phyloP scores from a whole-genome alignment of 1,284 basidiomycete genomes.

The Xerocomus minutiporus region DNA sequence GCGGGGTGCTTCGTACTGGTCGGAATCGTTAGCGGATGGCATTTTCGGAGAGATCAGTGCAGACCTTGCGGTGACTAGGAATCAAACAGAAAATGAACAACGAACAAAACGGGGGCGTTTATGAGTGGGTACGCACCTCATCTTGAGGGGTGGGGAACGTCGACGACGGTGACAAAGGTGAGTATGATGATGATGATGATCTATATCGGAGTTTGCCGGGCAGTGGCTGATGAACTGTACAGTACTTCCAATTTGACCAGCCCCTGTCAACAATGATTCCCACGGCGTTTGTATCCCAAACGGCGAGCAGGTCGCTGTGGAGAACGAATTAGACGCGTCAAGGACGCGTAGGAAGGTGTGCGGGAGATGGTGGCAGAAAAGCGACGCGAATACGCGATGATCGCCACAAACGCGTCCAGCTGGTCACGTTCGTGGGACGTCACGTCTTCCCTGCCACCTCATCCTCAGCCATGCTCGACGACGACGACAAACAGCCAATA shows the following conservation, averaged over 20 bases:
- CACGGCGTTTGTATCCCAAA: conserved; percentile 1
- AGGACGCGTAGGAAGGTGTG: conserved; percentile 1
- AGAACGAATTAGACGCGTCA: conserved; percentile 9
- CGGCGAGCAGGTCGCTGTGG: background rate
- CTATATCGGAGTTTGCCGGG: conserved; percentile 25
- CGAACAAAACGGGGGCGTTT: background rate
- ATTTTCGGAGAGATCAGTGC: conserved; percentile 22
- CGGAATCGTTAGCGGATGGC: conserved; percentile 10
- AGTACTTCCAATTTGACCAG: conserved; percentile 14
- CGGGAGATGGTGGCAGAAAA: background rate
- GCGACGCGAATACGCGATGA: conserved; percentile 18
- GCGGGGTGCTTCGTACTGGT: conserved; percentile 90
- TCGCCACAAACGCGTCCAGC: conserved; percentile 31
- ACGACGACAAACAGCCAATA: conserved; percentile 8
- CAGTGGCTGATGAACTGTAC: conserved; percentile 33
- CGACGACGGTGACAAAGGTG: conserved; percentile 9
- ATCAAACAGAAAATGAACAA: conserved; percentile 13
- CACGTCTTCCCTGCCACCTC: conserved; percentile 18
- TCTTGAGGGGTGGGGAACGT: conserved; percentile 16
- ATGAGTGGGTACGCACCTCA: conserved; percentile 26
- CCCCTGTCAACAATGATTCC: conserved; percentile 18
- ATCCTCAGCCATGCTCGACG: conserved; percentile 12
- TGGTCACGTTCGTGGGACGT: conserved; percentile 32
- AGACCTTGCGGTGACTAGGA: conserved; percentile 59
- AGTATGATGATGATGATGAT: conserved; percentile 5